Conservation (phyloP, 495 filamentous ascomycete species). For the Xylaria nigripes region DNA sequence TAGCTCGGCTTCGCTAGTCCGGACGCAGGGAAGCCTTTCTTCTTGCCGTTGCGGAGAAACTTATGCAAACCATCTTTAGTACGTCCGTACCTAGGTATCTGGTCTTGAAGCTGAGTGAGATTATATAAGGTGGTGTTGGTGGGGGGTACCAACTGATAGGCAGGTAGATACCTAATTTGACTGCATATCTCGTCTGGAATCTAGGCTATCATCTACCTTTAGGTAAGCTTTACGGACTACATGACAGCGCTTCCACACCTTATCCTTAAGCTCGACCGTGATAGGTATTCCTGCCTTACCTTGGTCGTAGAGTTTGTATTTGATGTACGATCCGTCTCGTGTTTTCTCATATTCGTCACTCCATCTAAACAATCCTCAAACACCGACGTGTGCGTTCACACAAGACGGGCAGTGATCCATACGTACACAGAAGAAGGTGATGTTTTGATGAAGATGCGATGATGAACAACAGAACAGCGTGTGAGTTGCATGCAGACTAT, state of each 20-base stretch:
- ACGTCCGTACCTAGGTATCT: not conserved
- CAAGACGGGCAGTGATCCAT: too few species aligned
- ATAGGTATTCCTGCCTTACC: not conserved
- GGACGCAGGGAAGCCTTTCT: not conserved
- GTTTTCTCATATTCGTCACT: not conserved
- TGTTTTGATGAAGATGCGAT: too few species aligned
- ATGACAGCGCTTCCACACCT: constrained; percentile 4
- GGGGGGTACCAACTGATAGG: not conserved
- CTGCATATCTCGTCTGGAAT: not conserved
- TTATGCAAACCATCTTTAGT: not conserved
- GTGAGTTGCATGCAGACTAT: too few species aligned
- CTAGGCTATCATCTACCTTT: not conserved
- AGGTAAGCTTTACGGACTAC: not conserved
- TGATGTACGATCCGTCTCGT: not conserved
- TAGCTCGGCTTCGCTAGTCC: not conserved
- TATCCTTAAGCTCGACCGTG: not conserved
- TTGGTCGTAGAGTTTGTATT: not conserved
- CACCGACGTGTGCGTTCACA: not conserved
- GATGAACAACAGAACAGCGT: too few species aligned
- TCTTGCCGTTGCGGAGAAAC: not conserved
- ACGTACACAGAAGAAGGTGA: not conserved
- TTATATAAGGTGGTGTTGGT: not conserved
- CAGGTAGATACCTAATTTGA: too few species aligned
- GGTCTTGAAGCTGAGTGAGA: not conserved
- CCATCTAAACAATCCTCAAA: not conserved